Evolutionary conservation across 257 asterid genomes (phyloP).

Genomic region (Przewalskia tangutica): DNA sequence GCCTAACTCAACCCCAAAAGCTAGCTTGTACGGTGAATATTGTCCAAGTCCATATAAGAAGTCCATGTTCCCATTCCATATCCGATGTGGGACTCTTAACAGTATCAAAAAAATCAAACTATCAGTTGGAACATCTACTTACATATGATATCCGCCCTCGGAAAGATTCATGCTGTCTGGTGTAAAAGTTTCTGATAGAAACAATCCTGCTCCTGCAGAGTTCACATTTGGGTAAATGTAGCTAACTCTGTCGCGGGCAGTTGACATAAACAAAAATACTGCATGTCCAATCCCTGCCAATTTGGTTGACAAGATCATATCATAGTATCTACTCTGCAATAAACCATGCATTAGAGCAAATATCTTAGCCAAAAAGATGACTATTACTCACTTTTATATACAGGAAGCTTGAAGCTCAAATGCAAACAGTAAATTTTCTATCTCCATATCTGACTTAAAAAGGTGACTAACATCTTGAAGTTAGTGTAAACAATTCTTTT

Average conservation of each 20-base stretch:
- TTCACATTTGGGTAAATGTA: slow-evolving; percentile 78
- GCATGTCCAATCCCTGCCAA: slow-evolving; percentile 82
- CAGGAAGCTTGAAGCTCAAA: neutral
- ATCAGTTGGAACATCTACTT: slow-evolving; percentile 3
- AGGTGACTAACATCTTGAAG: neutral
- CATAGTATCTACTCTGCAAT: slow-evolving; percentile 72
- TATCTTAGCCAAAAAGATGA: neutral
- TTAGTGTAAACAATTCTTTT: neutral
- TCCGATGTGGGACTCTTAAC: no score
- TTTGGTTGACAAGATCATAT: slow-evolving; percentile 68
- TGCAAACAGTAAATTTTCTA: neutral
- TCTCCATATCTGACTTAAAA: neutral
- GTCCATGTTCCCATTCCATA: no score
- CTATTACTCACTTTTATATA: neutral
- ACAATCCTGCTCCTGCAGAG: slow-evolving; percentile 73
- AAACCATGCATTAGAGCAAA: neutral
- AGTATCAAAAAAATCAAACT: no score
- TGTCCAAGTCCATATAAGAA: no score
- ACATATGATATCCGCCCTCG: slow-evolving; percentile 76
- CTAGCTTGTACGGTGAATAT: no score
- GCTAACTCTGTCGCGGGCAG: slow-evolving; percentile 72
- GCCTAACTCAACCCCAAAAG: no score
- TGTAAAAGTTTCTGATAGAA: slow-evolving; percentile 56
- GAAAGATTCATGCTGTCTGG: slow-evolving; percentile 49
- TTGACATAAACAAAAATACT: slow-evolving; percentile 69